Conservation (phyloP, 352 stramenopile species). For the Phytophthora uliginosa region DNA sequence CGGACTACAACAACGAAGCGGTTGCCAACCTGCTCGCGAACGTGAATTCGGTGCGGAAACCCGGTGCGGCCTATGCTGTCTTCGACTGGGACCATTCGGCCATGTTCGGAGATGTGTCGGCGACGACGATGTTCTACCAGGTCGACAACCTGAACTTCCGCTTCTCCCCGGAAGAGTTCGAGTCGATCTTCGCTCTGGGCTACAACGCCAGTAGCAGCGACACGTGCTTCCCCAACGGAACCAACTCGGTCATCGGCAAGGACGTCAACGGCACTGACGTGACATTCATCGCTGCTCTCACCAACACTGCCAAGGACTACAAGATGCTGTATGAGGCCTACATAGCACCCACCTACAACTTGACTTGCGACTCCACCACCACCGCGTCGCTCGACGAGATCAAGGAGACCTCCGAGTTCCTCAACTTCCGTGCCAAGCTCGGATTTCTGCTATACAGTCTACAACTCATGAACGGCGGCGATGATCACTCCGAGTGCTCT, state of each 20-base stretch:
- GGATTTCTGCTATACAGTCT: constrained; percentile 47
- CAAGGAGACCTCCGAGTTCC: constrained; percentile 41
- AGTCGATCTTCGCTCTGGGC: constrained; percentile 43
- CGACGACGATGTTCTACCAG: constrained; percentile 57
- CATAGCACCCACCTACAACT: constrained; percentile 51
- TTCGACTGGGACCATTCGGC: constrained; percentile 68
- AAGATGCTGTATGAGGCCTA: constrained; percentile 55
- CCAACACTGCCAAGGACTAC: constrained; percentile 37
- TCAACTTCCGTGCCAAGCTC: constrained; percentile 61
- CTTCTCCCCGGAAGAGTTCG: constrained; percentile 44
- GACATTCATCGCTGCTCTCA: constrained; percentile 36
- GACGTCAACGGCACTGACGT: constrained; percentile 41
- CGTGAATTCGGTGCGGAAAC: constrained; percentile 27
- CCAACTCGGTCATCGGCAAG: constrained; percentile 42
- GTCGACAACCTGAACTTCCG: constrained; percentile 54
- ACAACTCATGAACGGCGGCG: constrained; percentile 38
- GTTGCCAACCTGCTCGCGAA: constrained; percentile 39
- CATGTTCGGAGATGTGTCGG: constrained; percentile 60
- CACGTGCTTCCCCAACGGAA: constrained; percentile 42
- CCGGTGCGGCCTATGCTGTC: constrained; percentile 45
- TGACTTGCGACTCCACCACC: constrained; percentile 21
- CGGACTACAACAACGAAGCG: constrained; percentile 54
- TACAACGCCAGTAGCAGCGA: constrained; percentile 50
- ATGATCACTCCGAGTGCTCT: constrained; percentile 40
- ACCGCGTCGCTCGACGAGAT: constrained; percentile 29